Conservation (phyloP, 1,284 basidiomycete genomes). For the Amylostereum chailletii region DNA sequence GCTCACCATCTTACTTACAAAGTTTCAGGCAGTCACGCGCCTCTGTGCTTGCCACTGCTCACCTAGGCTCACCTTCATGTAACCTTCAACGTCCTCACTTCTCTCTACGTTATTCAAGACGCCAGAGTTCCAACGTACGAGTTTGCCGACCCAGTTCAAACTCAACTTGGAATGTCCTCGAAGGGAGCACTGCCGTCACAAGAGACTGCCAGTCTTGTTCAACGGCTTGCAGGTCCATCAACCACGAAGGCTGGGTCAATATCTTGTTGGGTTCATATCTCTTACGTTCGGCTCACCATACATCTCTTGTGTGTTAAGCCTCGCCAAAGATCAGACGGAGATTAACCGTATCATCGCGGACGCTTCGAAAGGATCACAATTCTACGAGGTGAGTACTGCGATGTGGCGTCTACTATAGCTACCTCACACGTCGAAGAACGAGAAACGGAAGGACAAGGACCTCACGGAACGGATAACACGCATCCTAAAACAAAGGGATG, state of each 20-base stretch:
- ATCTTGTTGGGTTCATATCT: background rate
- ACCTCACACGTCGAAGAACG: constrained; percentile 44
- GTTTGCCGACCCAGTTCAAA: too few species aligned
- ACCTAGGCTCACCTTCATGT: too few species aligned
- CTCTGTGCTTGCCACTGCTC: too few species aligned
- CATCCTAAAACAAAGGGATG: constrained; percentile 60
- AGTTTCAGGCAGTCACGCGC: too few species aligned
- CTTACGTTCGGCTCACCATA: background rate
- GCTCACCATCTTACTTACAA: too few species aligned
- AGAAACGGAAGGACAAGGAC: constrained; percentile 77
- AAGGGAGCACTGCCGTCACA: constrained; percentile 29
- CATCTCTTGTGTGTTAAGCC: constrained; percentile 25
- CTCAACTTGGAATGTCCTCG: too few species aligned
- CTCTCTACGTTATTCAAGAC: too few species aligned
- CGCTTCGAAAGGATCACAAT: constrained; percentile 76
- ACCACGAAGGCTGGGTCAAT: constrained; percentile 69
- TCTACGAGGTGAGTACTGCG: constrained; percentile 54
- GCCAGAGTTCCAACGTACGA: too few species aligned
- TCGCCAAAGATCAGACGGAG: constrained; percentile 70
- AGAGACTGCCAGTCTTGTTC: constrained; percentile 58
- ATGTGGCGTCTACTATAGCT: background rate
- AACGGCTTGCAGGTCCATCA: constrained; percentile 69
- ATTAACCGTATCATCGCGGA: constrained; percentile 77
- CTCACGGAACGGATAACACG: constrained; percentile 63
- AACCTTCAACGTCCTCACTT: too few species aligned